Base-by-base conservation (phyloP, 2,329 filamentous ascomycete species). In the Colletotrichum melonis region DNA sequence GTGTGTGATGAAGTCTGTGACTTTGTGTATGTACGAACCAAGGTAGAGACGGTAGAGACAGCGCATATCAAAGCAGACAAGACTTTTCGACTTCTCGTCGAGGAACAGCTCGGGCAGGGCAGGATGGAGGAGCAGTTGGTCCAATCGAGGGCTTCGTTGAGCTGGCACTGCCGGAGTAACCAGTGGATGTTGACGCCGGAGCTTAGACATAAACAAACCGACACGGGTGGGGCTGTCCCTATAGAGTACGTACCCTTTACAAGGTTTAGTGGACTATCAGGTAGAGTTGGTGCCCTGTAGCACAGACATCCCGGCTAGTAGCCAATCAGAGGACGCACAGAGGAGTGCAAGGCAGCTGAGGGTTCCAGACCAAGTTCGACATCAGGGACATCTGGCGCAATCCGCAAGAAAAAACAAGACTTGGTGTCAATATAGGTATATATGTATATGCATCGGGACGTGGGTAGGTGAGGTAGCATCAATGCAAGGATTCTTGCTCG, bases 141-240 rank as follows among this genome's bases (percentile, higher is more conserved):
- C 67, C 55, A 70, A 62, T 52, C 24, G 56, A 52, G 55, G 60
- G 67, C 60, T 46, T 46, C 70, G 67, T 73, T 73, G 70, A 73
- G 70, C 67, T 73, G 60, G 63, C 63, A 72, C 72, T 74, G 72
- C 72, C 72, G 69, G 57, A 72, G 72, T 74, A 68, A 72, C 69
- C 72, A 74, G 69, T 46, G 26, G 52, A 67, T 72, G 67, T 72
- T 72, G 67, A 72, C 57, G 72, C 68, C 63, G 32, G 55, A 74
- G 63, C 72, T 74, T 55, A 63, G 72, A 74, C 72, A 67, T 72
- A 74, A 74, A 74, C 72, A 74, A 74, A 73, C 67, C 67, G 56
- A 56, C 32, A 22, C n/a, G 19, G 67, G 67, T 73, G 67, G 71
- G 71, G 62, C 54, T 38, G 55, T 60, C 32, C 11, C 32, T 49